These are phyloP conservation scores for Prunus yedoensis DNA, from an alignment of 331 rosid genomes.

Conservation along the genomic window DNA sequence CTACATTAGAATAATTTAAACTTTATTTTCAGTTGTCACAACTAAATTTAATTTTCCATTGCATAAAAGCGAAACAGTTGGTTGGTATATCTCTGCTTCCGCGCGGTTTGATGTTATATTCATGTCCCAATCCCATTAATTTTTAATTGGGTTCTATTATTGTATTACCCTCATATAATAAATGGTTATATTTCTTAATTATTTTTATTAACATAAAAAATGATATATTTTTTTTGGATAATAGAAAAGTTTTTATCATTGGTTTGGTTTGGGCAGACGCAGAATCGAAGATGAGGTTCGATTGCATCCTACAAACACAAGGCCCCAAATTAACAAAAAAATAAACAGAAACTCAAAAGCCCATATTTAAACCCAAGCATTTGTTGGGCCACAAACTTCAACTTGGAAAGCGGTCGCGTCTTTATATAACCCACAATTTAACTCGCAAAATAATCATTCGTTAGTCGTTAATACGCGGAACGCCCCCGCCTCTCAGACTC, in stretches of 20 bases:
- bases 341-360: background rate
- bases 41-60: no score
- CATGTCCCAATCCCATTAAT: background rate
- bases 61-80: background rate
- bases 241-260: no score
- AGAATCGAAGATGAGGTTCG: background rate
- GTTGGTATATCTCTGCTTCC: background rate
- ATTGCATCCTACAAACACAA: background rate
- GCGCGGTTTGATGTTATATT: conserved; percentile 5
- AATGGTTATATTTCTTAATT: no score
- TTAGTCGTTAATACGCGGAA: background rate
- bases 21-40: no score
- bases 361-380: background rate
- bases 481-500: background rate
- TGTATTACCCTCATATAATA: no score
- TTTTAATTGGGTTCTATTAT: no score
- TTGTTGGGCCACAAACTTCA: conserved; percentile 2
- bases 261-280: no score
- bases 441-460: no score
- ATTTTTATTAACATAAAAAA: no score
- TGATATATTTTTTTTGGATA: no score
- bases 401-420: background rate
- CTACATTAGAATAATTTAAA: no score
- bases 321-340: background rate
- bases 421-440: no score